Base-by-base conservation (phyloP, 441 rosid genomes). In the Corymbia citriodora region DNA sequence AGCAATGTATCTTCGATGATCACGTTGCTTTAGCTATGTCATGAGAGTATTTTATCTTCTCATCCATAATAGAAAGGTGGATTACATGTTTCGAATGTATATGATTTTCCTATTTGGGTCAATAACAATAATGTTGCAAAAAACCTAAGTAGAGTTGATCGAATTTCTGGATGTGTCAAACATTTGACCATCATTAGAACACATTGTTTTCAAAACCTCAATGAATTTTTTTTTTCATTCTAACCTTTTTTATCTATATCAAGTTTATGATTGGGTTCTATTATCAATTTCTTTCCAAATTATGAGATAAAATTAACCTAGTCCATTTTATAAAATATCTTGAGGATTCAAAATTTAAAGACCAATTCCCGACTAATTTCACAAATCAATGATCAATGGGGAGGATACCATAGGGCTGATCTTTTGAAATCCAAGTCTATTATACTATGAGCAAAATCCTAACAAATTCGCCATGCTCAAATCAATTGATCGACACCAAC, bases 401-500 rank as follows among this genome's bases (percentile, higher is more conserved):
- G 48, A 31, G 81, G 27, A 9, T 33, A 72, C 21, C 14, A 11
- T 0, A 33, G 1, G 27, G 81, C 0, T 2, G 8, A 19, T 36
- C 81, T 10, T 18, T 33, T 18, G 48, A 72, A 59, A 36, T 7
- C 1, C 0, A 1, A 72, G 82, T 10, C 23, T 10, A 5, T 4
- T 2, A 18, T 70, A 0, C 48, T 14, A 0, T 4, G 45, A 18
- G 8, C 25, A 70, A 70, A 33, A 33, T 33, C 81, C 12, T 0
- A 0, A 1, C 21, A 70, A 70, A 70, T 33, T 33, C 2, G 0
- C 4, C 0, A 8, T 0, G 2, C 25, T 10, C 4, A 2, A 70
- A 17, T 5, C 0, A 0, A 31, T 17, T 2, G 45, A 8, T 31
- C 2, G 12, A 0, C 21, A 15, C 10, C 9, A 0, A 16, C 40